Percentiles rank a stretch among this genome's conserved stretches.
Evolutionary conservation across 805 yeast genomes (phyloP).

Genomic region (Ogataea corticis): DNA sequence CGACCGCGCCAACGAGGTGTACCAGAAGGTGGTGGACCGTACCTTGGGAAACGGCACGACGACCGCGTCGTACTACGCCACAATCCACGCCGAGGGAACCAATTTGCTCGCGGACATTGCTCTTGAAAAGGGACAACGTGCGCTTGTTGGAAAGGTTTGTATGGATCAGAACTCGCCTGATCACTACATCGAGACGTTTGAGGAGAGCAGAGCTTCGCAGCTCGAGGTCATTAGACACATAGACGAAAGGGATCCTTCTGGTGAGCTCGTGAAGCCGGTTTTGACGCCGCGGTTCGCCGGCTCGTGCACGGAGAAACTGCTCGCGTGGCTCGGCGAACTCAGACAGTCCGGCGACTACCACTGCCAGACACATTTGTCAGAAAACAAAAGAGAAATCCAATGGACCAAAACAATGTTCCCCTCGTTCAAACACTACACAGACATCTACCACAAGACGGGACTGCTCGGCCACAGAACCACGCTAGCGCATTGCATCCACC

Average conservation of each 20-base stretch:
- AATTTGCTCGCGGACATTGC: slow-evolving; percentile 75
- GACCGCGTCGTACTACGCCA: slow-evolving; percentile 87
- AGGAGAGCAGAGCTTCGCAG: slow-evolving; percentile 57
- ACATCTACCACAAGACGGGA: slow-evolving; percentile 67
- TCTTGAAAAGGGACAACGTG: slow-evolving; percentile 73
- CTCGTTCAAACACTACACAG: slow-evolving; percentile 63
- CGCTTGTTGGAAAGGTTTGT: slow-evolving; percentile 89
- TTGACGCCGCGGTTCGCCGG: slow-evolving; percentile 95
- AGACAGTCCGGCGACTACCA: slow-evolving; percentile 53
- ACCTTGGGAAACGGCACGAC: slow-evolving; percentile 86
- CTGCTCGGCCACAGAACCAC: slow-evolving; percentile 67
- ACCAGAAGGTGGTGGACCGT: slow-evolving; percentile 62
- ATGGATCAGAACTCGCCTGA: slow-evolving; percentile 86
- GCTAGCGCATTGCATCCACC: slow-evolving; percentile 86
- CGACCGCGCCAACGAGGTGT: slow-evolving; percentile 58
- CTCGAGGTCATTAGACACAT: slow-evolving; percentile 58
- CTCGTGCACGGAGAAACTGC: slow-evolving; percentile 65
- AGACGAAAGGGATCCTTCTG: slow-evolving; percentile 49
- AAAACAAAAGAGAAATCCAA: slow-evolving; percentile 70
- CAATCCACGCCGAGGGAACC: slow-evolving; percentile 77
- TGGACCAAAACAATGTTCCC: slow-evolving; percentile 79
- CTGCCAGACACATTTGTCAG: slow-evolving; percentile 90
- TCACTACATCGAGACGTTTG: slow-evolving; percentile 58
- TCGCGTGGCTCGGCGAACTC: slow-evolving; percentile 63
- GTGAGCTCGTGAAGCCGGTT: slow-evolving; percentile 64